Conservation (phyloP, 106 monocot genomes). For the Dioscorea dumetorum region DNA sequence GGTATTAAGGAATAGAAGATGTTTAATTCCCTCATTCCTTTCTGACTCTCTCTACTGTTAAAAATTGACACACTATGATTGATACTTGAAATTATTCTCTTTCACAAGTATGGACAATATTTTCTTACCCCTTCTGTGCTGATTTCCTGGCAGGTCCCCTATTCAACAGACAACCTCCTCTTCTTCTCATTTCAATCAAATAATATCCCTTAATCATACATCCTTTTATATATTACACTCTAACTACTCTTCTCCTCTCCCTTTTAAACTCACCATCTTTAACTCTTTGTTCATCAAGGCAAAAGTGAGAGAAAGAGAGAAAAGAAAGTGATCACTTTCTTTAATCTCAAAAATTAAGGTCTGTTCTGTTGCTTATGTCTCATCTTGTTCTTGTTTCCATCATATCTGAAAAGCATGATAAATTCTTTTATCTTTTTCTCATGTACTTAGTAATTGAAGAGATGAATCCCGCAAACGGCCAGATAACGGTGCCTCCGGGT, state of each 20-base stretch:
- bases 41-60: background rate
- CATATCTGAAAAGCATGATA: background rate
- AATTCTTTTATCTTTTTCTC: background rate
- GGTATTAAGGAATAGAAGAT: constrained; percentile 15
- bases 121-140: constrained; percentile 48
- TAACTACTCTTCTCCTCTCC: constrained; percentile 2
- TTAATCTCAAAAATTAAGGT: constrained; percentile 19
- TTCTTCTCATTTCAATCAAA: constrained; percentile 30
- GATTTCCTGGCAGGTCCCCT: constrained; percentile 65
- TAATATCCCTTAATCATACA: constrained; percentile 1
- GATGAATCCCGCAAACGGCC: constrained; percentile 48
- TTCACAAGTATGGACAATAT: constrained; percentile 23
- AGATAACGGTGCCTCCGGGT: constrained; percentile 73
- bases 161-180: constrained; percentile 54
- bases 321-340: background rate
- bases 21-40: constrained; percentile 41
- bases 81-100: constrained; percentile 4
- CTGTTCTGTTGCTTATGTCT: constrained; percentile 18
- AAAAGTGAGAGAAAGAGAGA: background rate
- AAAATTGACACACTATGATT: background rate
- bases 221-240: constrained; percentile 3
- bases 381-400: background rate
- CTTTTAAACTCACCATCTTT: constrained; percentile 19
- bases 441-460: background rate
- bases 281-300: constrained; percentile 6